Percentiles rank a stretch among this genome's conserved stretches.
Evolutionary conservation across 2,329 filamentous ascomycete genomes (phyloP).

Genomic region (Paecilomyces sp.): DNA sequence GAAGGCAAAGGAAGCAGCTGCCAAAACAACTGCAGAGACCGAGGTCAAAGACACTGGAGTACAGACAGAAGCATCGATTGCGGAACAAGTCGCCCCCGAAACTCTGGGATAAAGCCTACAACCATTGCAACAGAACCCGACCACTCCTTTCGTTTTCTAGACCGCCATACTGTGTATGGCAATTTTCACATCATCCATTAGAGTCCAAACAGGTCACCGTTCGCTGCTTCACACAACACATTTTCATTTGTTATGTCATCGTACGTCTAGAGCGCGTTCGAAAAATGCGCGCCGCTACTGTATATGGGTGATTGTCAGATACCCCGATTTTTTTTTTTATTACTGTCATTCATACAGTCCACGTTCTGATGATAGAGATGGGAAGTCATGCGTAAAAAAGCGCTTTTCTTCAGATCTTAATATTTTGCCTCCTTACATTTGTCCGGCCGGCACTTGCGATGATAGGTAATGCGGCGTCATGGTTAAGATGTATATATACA

Average conservation of each 20-base stretch:
- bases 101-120: conserved; percentile 5
- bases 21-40: conserved; percentile 23
- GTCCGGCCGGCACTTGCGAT: neutral
- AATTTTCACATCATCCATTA: neutral
- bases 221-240: neutral
- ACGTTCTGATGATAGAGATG: neutral
- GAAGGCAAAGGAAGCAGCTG: conserved; percentile 25
- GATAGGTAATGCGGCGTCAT: neutral
- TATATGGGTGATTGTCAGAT: neutral
- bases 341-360: neutral
- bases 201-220: neutral
- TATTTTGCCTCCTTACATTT: neutral
- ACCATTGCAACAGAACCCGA: neutral
- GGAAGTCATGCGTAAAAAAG: neutral
- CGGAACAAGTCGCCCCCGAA: conserved; percentile 8
- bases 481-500: neutral
- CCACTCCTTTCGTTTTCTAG: neutral
- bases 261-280: neutral
- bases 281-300: neutral
- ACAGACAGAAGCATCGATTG: conserved; percentile 5
- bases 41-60: conserved; percentile 9
- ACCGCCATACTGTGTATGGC: neutral
- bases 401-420: neutral
- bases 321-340: neutral
- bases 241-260: neutral